Conservation (phyloP, 2,329 filamentous ascomycete genomes). For the Ophiocordyceps australis region DNA sequence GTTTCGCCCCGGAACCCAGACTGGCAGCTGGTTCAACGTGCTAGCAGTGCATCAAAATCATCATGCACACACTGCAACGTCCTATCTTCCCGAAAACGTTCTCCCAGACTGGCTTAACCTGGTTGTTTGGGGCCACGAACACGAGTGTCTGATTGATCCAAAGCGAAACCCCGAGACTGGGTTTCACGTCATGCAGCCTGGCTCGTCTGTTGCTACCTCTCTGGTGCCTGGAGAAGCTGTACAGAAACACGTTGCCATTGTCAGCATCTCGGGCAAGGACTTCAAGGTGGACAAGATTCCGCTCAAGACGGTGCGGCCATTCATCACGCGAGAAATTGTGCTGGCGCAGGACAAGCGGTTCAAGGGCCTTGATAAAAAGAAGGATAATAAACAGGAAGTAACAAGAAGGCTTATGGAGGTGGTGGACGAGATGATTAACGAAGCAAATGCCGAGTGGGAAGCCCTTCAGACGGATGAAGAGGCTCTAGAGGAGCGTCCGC, state of each 20-base stretch:
- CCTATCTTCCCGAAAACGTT: slow-evolving; percentile 88
- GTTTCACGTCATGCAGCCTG: slow-evolving; percentile 94
- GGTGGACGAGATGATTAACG: slow-evolving; percentile 72
- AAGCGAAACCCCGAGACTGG: slow-evolving; percentile 67
- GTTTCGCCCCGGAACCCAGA: slow-evolving; percentile 65
- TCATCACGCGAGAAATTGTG: slow-evolving; percentile 69
- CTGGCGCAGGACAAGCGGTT: slow-evolving; percentile 61
- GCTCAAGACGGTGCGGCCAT: slow-evolving; percentile 77
- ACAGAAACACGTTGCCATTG: slow-evolving; percentile 73
- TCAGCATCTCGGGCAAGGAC: slow-evolving; percentile 67
- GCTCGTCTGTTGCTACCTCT: slow-evolving; percentile 89
- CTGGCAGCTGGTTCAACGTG: slow-evolving; percentile 86
- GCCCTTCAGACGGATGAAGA: slow-evolving; percentile 52
- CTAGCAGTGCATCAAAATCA: slow-evolving; percentile 95
- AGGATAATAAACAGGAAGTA: slow-evolving; percentile 67
- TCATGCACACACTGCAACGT: slow-evolving; percentile 74
- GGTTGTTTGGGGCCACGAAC: slow-evolving; percentile 93
- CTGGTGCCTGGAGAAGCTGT: slow-evolving; percentile 79
- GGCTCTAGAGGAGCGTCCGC: slow-evolving; percentile 41
- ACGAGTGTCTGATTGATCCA: slow-evolving; percentile 86
- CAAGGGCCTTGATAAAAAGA: slow-evolving; percentile 58
- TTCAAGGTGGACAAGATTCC: slow-evolving; percentile 68
- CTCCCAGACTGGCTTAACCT: slow-evolving; percentile 82
- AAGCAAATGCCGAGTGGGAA: slow-evolving; percentile 69
- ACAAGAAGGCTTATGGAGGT: slow-evolving; percentile 59